Conservation (phyloP, 2,329 filamentous ascomycete genomes). For the Colletotrichum gloeosporioides region DNA sequence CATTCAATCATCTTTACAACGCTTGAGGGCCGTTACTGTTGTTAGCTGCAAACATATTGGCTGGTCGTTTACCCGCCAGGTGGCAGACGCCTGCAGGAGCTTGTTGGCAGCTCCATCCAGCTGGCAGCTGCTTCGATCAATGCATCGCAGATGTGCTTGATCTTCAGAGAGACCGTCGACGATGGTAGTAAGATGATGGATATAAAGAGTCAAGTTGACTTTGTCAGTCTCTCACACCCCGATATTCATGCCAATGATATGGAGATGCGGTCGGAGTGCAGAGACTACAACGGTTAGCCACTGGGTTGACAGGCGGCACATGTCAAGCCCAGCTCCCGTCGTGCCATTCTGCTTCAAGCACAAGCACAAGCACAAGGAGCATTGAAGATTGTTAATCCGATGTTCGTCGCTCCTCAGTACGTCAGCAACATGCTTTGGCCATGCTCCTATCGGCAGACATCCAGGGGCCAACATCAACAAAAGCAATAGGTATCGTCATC, state of each 20-base stretch:
- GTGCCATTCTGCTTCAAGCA: background rate
- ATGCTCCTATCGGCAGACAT: background rate
- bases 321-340: background rate
- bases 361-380: background rate
- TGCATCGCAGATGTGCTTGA: background rate
- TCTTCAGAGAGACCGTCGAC: background rate
- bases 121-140: background rate
- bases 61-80: background rate
- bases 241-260: background rate
- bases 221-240: no score
- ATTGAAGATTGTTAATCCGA: background rate
- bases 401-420: background rate
- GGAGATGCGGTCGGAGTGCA: background rate
- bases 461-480: background rate
- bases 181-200: background rate
- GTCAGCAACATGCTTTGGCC: background rate
- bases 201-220: background rate
- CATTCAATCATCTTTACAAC: background rate
- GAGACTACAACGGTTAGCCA: background rate
- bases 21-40: background rate
- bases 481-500: background rate
- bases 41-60: background rate
- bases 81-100: background rate
- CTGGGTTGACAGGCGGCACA: background rate
- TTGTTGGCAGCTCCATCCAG: rapidly evolving